A percentile compares a stretch with the other conserved stretches of the same genome.
Conservation (phyloP, 1,284 basidiomycete species). For the Moniliophthora roreri region DNA sequence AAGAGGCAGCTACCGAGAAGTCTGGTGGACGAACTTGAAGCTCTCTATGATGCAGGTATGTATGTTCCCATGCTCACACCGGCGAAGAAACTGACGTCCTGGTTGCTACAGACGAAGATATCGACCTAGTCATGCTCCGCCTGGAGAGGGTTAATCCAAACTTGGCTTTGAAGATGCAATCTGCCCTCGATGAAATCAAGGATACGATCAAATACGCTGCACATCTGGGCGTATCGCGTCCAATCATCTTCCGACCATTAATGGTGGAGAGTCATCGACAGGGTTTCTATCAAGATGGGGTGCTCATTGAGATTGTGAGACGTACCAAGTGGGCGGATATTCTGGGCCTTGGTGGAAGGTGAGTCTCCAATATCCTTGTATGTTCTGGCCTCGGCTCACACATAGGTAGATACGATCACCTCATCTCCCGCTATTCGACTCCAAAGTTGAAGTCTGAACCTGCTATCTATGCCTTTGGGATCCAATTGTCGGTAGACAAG, state of each 20-base stretch:
- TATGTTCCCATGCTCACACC: constrained; percentile 4
- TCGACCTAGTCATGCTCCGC: constrained; percentile 53
- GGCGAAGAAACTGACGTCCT: neutral
- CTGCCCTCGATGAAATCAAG: constrained; percentile 61
- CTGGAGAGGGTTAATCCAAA: constrained; percentile 63
- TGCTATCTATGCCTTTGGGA: constrained; percentile 62
- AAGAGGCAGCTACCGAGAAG: constrained; percentile 66
- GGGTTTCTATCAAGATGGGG: constrained; percentile 68
- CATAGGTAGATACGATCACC: constrained; percentile 61
- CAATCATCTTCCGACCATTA: constrained; percentile 70
- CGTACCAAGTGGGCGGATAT: constrained; percentile 70
- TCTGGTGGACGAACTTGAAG: constrained; percentile 69
- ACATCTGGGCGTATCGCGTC: constrained; percentile 61
- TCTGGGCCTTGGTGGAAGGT: constrained; percentile 81
- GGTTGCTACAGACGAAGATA: constrained; percentile 51
- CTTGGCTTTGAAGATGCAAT: constrained; percentile 45
- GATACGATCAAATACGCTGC: constrained; percentile 62
- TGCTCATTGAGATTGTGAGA: constrained; percentile 74
- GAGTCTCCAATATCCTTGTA: constrained; percentile 1
- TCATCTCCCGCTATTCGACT: constrained; percentile 64
- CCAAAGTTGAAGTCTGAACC: constrained; percentile 52
- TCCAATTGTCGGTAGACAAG: constrained; percentile 82
- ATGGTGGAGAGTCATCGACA: constrained; percentile 62
- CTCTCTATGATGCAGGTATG: constrained; percentile 61
- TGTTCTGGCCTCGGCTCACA: constrained; percentile 31